Conservation (phyloP, 768 basidiomycete genomes). For the Boletus sensibilis region DNA sequence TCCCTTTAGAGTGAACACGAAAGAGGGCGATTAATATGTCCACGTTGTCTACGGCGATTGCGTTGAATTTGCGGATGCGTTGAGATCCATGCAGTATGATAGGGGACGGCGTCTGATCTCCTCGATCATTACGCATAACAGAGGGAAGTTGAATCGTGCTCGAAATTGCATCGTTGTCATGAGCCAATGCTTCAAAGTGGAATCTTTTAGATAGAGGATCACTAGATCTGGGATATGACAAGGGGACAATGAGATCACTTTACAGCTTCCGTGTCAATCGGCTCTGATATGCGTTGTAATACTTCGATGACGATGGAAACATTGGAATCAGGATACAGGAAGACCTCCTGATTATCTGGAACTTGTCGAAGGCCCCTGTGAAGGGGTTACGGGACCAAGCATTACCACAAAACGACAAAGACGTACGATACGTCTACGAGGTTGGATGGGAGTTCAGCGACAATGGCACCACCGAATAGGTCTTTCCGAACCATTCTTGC, state of each 20-base stretch:
- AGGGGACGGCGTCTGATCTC: slow-evolving; percentile 55
- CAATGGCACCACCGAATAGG: slow-evolving; percentile 90
- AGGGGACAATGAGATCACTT: slow-evolving; percentile 46
- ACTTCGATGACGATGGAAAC: slow-evolving; percentile 85
- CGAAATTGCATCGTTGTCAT: slow-evolving; percentile 78
- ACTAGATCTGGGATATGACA: slow-evolving; percentile 1
- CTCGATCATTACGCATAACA: slow-evolving; percentile 41
- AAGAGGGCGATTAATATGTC: slow-evolving; percentile 79
- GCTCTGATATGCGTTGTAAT: slow-evolving; percentile 65
- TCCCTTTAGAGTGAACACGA: slow-evolving; percentile 54
- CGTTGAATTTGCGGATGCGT: slow-evolving; percentile 74
- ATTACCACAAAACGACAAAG: slow-evolving; percentile 8
- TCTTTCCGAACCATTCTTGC: slow-evolving; percentile 12
- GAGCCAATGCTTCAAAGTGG: slow-evolving; percentile 86
- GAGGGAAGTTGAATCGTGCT: slow-evolving; percentile 43
- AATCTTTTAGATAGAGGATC: slow-evolving; percentile 51
- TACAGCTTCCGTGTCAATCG: slow-evolving; percentile 58
- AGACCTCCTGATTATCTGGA: slow-evolving; percentile 94
- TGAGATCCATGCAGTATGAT: slow-evolving; percentile 70
- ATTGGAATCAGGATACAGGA: slow-evolving; percentile 65
- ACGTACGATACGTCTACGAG: slow-evolving; percentile 88
- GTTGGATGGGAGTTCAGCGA: slow-evolving; percentile 48
- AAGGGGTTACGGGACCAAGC: not conserved
- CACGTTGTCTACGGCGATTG: slow-evolving; percentile 58
- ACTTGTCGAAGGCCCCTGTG: slow-evolving; percentile 72